Evolutionary conservation across 2,329 filamentous ascomycete species (phyloP).

Genomic region (Fusarium redolens): DNA sequence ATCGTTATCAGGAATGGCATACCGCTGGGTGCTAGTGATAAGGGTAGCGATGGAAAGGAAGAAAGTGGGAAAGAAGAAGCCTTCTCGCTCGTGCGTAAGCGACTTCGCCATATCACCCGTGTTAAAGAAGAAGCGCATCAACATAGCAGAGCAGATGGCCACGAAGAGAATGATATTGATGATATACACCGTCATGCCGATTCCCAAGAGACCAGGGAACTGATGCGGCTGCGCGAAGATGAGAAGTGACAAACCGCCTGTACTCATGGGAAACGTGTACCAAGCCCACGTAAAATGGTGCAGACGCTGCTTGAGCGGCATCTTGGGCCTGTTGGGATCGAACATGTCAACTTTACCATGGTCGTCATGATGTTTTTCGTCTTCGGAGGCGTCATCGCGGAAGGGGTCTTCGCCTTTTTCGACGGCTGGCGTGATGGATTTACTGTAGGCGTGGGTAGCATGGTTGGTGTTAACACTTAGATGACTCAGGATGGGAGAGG

Average conservation of each 20-base stretch:
- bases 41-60: conserved; percentile 1
- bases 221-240: conserved; percentile 1
- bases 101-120: conserved; percentile 6
- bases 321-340: conserved; percentile 11
- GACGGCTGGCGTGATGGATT: neutral
- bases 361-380: neutral
- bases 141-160: neutral
- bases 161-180: conserved; percentile 1
- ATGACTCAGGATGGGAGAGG: neutral
- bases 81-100: conserved; percentile 3
- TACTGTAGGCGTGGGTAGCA: neutral
- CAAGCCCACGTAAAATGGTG: conserved; percentile 5
- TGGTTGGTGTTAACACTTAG: neutral
- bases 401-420: neutral
- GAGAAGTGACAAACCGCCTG: neutral
- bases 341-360: neutral
- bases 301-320: neutral
- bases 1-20: neutral
- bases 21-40: neutral
- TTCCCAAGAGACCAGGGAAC: neutral
- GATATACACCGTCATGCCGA: neutral
- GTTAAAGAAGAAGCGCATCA: conserved; percentile 6
- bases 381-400: neutral
- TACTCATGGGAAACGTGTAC: neutral
- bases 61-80: conserved; percentile 4